These are phyloP conservation scores for Mycothermus thermophilus DNA, from an alignment of 495 filamentous ascomycete genomes.

Conservation along the genomic window DNA sequence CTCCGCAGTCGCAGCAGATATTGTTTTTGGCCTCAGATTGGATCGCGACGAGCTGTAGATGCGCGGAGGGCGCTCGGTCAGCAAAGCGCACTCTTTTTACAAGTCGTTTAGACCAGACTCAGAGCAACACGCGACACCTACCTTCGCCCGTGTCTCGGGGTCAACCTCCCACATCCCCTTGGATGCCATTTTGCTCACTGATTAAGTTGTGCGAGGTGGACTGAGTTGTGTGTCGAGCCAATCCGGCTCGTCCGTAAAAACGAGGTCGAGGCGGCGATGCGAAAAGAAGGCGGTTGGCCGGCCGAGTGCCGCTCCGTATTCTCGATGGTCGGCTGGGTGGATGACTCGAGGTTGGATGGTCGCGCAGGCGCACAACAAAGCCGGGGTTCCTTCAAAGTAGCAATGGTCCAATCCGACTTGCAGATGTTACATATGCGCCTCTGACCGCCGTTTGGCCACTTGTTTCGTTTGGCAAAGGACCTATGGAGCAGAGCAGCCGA, in stretches of 20 bases:
- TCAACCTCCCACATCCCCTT: slow-evolving; percentile 92
- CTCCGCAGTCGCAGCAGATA: slow-evolving; percentile 82
- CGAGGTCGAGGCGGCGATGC: background rate
- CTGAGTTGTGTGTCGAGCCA: slow-evolving; percentile 7
- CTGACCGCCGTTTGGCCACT: background rate
- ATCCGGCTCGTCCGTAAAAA: background rate
- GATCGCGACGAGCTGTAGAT: slow-evolving; percentile 60
- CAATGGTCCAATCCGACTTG: too few species aligned
- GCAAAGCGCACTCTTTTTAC: background rate
- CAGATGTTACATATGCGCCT: too few species aligned
- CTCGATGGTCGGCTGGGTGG: too few species aligned
- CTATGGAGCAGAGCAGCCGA: too few species aligned
- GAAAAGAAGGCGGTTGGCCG: too few species aligned
- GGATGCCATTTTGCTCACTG: slow-evolving; percentile 28
- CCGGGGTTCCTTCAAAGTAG: too few species aligned
- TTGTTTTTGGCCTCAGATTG: slow-evolving; percentile 80
- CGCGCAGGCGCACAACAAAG: too few species aligned
- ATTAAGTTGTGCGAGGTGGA: slow-evolving; percentile 2
- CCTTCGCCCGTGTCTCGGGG: slow-evolving; percentile 87
- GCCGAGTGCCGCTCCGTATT: too few species aligned
- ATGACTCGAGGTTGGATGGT: too few species aligned
- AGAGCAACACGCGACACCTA: slow-evolving; percentile 29
- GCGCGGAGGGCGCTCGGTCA: background rate
- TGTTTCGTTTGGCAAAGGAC: background rate
- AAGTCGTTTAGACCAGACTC: background rate